Percentiles rank a stretch among this genome's conserved stretches.
Evolutionary conservation across 495 filamentous ascomycete species (phyloP).

Genomic region (Aspergillus heteromorphus): DNA sequence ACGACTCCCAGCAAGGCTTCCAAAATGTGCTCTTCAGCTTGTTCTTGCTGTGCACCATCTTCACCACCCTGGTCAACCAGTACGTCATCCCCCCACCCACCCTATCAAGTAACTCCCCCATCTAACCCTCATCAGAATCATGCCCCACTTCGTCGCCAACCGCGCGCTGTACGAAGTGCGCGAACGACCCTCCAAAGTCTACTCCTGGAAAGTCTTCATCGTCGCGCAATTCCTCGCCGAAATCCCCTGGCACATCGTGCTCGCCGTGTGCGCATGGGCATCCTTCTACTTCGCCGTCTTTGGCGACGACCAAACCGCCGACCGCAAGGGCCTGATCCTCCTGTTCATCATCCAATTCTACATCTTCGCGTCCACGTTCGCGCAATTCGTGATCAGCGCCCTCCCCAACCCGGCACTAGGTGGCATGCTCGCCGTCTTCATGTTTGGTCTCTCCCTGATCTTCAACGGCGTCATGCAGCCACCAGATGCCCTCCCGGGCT

Average conservation of each 20-base stretch:
- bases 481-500: constrained; percentile 63
- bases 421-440: constrained; percentile 46
- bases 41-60: constrained; percentile 72
- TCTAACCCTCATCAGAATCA: constrained; percentile 21
- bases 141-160: constrained; percentile 42
- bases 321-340: neutral
- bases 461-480: constrained; percentile 85
- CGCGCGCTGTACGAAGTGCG: constrained; percentile 44
- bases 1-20: constrained; percentile 68
- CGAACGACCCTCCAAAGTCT: constrained; percentile 43
- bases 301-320: neutral
- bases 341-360: neutral
- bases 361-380: neutral
- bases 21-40: constrained; percentile 79
- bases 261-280: neutral
- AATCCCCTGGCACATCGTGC: constrained; percentile 52
- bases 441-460: constrained; percentile 53
- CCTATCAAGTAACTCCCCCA: neutral
- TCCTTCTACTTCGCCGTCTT: neutral
- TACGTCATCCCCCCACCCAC: neutral
- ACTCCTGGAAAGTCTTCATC: constrained; percentile 55
- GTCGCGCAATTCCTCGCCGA: constrained; percentile 75
- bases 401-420: neutral
- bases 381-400: neutral
- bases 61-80: constrained; percentile 59